Base-by-base conservation (phyloP, 2,329 filamentous ascomycete species). In the Phialocephala subalpina region DNA sequence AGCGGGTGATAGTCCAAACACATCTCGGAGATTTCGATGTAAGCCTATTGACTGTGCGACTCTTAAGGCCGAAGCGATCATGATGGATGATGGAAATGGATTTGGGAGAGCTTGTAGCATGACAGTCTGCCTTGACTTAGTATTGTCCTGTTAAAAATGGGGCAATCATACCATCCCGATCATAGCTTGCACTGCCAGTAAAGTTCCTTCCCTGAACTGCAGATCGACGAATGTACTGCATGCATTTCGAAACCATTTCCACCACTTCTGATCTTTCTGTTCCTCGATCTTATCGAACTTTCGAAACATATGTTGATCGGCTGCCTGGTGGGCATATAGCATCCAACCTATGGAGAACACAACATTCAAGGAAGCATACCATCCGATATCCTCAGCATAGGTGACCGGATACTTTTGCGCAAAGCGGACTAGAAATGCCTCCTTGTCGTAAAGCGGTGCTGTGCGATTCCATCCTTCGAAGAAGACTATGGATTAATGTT, bases 311-410 rank as follows among this genome's bases (percentile, higher is more conserved):
- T 33, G 29, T 3, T 14, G 49, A 53, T 53, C 14, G 49, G 4
- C 9, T 9, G 29, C 4, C 9, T 33, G 29, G 29, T 33, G 29
- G 29, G 9, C 29, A 33, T 33, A 33, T 33, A 33, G 29, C 29
- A 66, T 67, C 62, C 62, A 68, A 38, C 65, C 69, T 66, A 66
- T 47, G 45, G 60, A 69, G 18, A 74, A 68, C 25, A 72, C 68
- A n/a, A 63, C 60, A 60, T 74, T 74, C 14, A 74, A 61, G 22
- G 64, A 71, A 49, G 72, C 72, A 47, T 73, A 74, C 72, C 72
- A 74, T 58, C 67, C 69, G 40, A 60, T 65, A 20, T 66, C 58
- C 61, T 38, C 42, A 3, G 69, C 69, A 45, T 65, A 69, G 29
- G 67, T 69, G 33, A 57, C 35, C 45, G 72, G 68, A 45, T 73